Base-by-base conservation (phyloP, 108 stramenopile genomes). In the Nannochloropsis salina region DNA sequence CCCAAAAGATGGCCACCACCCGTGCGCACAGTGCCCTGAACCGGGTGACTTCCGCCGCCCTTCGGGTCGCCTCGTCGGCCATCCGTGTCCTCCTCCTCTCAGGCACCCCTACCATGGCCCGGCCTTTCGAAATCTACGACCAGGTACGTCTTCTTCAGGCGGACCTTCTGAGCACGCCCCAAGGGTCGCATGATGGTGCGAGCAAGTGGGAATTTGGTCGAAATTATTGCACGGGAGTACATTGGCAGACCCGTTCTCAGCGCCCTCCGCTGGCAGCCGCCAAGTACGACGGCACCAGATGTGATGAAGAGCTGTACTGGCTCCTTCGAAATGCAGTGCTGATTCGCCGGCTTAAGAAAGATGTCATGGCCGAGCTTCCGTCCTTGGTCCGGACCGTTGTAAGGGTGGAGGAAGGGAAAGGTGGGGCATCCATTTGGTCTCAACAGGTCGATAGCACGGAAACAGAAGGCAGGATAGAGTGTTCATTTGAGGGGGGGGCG, bases 101-200 rank as follows among this genome's bases (percentile, higher is more conserved):
- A 5, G 99, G 99, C 40, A 99, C 99, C 9, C 99, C 99, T 2
- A 96, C 97, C 12, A 86, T 99, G 12, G 93, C 97, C 6, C 88
- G 94, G 41, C 99, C 99, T 8, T 89, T 93, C 44, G 99, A 99
- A 83, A 87, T 99, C 44, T 98, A 94, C 94, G 95, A 97, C 41
- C 98, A 98, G 88, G 85, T 96, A n/a, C 91, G 87, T 45, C 95
- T 93, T 44, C 86, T 98, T 12, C 92, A 93, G 2, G 91, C 93
- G 0, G 93, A 92, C 10, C 10, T 79, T 18, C 18, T 47, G 11
- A 81, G 12, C 42, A 44, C 81, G 10, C 87, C 87, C 6, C 83
- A 84, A 15, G 45, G 81, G 42, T 31, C 31, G 31, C 31, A 31
- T 31, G 84, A 84, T 44, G 84, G 84, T 9, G 83, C 83, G 2